A percentile compares a stretch with the other conserved stretches of the same genome.
Evolutionary conservation across 148 eudicot genomes (phyloP).

Genomic region (Arctostaphylos glauca): DNA sequence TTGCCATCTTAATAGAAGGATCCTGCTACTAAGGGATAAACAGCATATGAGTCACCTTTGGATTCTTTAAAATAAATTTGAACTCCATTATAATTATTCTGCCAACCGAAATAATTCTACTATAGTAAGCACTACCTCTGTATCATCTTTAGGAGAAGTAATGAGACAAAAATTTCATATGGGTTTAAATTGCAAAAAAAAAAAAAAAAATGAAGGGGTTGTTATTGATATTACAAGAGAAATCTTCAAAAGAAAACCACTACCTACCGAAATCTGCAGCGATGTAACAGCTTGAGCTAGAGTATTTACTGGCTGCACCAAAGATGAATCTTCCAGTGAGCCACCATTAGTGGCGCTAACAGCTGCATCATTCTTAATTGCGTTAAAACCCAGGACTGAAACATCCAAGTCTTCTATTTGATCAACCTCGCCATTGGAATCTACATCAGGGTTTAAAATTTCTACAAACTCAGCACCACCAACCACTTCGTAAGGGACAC

Average conservation of each 20-base stretch:
- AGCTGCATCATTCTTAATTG: slow-evolving; percentile 5
- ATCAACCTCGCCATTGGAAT: slow-evolving; percentile 9
- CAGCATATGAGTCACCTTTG: background rate
- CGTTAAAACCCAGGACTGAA: slow-evolving; percentile 9
- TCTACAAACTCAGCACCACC: background rate
- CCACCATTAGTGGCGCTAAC: slow-evolving; percentile 9
- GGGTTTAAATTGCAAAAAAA: background rate
- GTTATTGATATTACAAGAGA: background rate
- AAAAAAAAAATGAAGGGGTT: background rate
- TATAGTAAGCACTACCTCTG: background rate
- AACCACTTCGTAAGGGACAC: slow-evolving; percentile 9
- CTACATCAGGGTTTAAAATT: slow-evolving; percentile 13
- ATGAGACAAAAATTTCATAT: background rate
- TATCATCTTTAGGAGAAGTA: background rate
- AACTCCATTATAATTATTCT: background rate
- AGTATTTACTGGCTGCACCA: slow-evolving; percentile 1
- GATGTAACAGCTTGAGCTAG: slow-evolving; percentile 16
- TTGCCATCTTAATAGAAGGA: too few relatives aligned
- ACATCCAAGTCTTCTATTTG: background rate
- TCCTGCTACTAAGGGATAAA: too few relatives aligned
- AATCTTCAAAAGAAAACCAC: background rate
- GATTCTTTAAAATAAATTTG: slow-evolving; percentile 8
- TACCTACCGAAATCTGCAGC: slow-evolving; percentile 26
- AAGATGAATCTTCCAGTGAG: slow-evolving; percentile 7
- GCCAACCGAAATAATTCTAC: background rate